Evolutionary conservation across 129 eudicot genomes (phyloP), one percentile per base, ranked within the genome.

Genomic region (Lactuca sativa): DNA sequence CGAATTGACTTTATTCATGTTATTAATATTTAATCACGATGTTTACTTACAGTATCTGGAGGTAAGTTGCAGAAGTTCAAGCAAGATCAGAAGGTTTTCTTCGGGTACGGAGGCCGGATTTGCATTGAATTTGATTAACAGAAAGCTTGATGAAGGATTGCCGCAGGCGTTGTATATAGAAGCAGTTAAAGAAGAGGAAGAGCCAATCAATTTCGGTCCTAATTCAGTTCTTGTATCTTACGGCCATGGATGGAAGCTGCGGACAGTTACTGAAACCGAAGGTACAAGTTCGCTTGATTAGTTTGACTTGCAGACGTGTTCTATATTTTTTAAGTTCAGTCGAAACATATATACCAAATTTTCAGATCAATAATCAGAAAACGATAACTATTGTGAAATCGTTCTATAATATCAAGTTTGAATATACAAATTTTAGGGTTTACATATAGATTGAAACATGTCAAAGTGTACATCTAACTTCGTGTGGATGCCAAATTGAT

Each of bases 171-270:
- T 77, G 32, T 80, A 83, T 60, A 86, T 92, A 18, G 98, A 92
- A 81, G 84, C 96, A 0, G 90, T 81, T 71, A 92, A 92, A 79
- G 82, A 76, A 51, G 95, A 83, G 55, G 97, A 84, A 52, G 98
- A 85, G 30, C 86, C 96, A 2, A 74, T 92, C 31, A 85, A 68
- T 82, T 92, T 92, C 56, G 98, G 96, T 33, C 96, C 92, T 21
- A 86, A 66, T 70, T 83, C 95, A 0, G 31, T 85, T 62, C 95
- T 89, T 9, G 66, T 81, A 0, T 43, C 77, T 71, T 85, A 88
- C 36, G 95, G 91, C 3, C 56, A 75, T 48, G 90, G 81, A 11
- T 92, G 98, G 98, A 86, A 78, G 68, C 74, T 92, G 86, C 96
- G 86, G 69, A 86, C 91, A 1, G 96, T 84, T 49, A 40, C 79